Percentiles rank a stretch among this genome's conserved stretches.
These are phyloP conservation scores for Cytauxzoon felis DNA, from an alignment of 169 alveolate genomes.

Conservation along the genomic window DNA sequence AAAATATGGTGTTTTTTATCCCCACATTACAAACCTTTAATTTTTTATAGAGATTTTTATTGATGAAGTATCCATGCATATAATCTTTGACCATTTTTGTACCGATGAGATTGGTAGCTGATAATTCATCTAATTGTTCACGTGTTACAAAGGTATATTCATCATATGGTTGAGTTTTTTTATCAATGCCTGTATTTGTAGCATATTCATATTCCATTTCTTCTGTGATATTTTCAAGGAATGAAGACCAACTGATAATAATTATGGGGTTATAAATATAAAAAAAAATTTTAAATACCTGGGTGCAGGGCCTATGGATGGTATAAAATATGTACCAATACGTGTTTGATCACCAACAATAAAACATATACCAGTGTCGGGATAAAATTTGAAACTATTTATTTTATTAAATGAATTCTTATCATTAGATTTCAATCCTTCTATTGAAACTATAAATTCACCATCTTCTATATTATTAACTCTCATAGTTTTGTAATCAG, in stretches of 20 bases:
- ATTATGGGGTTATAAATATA: not conserved
- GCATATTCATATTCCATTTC: constrained; percentile 88
- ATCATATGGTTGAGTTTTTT: constrained; percentile 73
- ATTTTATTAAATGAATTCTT: constrained; percentile 23
- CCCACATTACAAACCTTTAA: constrained; percentile 33
- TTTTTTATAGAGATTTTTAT: constrained; percentile 21
- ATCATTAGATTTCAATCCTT: constrained; percentile 44
- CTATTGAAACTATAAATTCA: constrained; percentile 50
- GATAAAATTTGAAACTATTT: constrained; percentile 72
- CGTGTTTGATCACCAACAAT: constrained; percentile 89
- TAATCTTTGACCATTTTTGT: constrained; percentile 90
- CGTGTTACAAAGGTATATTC: constrained; percentile 90
- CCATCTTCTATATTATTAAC: constrained; percentile 41
- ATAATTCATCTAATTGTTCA: constrained; percentile 88
- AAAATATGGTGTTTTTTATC: not conserved
- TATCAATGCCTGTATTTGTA: constrained; percentile 58
- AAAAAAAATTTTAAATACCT: constrained; percentile 28
- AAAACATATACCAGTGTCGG: constrained; percentile 88
- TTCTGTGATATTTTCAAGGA: constrained; percentile 93
- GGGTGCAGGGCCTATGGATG: constrained; percentile 94
- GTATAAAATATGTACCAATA: constrained; percentile 89
- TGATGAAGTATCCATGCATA: constrained; percentile 90
- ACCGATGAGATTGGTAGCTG: constrained; percentile 89
- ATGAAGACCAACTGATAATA: constrained; percentile 87
- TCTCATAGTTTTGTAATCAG: constrained; percentile 65